Conservation (phyloP, 208 protist species). For the Leptomonas pyrrhocoris region DNA sequence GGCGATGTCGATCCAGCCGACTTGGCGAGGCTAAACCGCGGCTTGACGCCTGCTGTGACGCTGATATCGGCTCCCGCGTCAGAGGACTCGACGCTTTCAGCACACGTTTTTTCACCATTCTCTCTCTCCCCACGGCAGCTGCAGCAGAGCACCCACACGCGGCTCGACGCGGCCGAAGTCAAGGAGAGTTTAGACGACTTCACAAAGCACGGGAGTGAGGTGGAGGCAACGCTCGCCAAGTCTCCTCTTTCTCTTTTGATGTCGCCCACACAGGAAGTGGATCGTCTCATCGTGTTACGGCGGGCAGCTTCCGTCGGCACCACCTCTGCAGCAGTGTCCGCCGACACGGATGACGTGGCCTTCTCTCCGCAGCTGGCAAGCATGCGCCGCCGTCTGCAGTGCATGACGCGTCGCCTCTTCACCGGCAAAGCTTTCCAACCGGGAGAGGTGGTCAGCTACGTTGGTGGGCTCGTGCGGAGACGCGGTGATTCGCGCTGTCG, state of each 20-base stretch:
- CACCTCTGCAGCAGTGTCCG: background rate
- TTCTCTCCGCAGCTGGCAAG: slow-evolving; percentile 21
- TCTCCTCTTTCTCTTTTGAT: slow-evolving; percentile 25
- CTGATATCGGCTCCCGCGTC: background rate
- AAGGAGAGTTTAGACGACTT: background rate
- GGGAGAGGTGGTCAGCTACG: slow-evolving; percentile 71
- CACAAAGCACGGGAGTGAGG: background rate
- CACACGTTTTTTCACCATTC: background rate
- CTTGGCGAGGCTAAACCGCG: slow-evolving; percentile 8
- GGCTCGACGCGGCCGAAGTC: background rate
- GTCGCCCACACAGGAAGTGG: slow-evolving; percentile 29
- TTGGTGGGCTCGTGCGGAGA: slow-evolving; percentile 69
- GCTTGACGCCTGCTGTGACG: background rate
- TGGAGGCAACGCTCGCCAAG: background rate
- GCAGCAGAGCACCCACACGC: background rate
- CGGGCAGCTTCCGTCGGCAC: background rate
- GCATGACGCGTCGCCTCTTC: slow-evolving; percentile 67
- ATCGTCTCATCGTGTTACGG: slow-evolving; percentile 36
- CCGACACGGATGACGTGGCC: background rate
- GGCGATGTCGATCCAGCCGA: slow-evolving; percentile 28
- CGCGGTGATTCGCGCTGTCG: slow-evolving; percentile 46
- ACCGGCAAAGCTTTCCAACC: slow-evolving; percentile 68
- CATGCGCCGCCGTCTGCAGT: slow-evolving; percentile 40
- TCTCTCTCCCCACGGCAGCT: slow-evolving; percentile 2
- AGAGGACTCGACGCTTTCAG: background rate